Conservation (phyloP, 495 filamentous ascomycete genomes). For the Talaromyces borbonicus region DNA sequence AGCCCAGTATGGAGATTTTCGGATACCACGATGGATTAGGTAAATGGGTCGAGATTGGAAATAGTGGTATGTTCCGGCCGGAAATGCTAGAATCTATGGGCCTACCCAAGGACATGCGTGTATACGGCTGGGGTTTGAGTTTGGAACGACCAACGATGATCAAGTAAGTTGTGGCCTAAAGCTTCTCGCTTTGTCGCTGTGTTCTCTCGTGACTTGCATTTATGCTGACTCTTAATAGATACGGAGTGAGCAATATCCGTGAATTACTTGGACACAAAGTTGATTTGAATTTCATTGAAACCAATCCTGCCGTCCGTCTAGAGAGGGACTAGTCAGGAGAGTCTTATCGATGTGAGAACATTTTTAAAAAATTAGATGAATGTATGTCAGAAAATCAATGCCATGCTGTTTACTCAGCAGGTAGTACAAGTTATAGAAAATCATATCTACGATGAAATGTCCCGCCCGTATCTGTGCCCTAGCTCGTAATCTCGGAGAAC, state of each 20-base stretch:
- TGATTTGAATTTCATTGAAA: constrained; percentile 71
- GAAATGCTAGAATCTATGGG: constrained; percentile 93
- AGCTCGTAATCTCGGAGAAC: constrained; percentile 53
- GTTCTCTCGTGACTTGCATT: neutral
- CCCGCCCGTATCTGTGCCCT: constrained; percentile 94
- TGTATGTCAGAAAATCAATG: neutral
- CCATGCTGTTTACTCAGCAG: neutral
- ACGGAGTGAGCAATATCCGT: constrained; percentile 73
- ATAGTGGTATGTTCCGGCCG: constrained; percentile 95
- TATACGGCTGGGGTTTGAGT: constrained; percentile 86
- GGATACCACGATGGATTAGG: constrained; percentile 80
- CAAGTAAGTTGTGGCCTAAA: constrained; percentile 47
- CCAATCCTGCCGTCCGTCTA: constrained; percentile 71
- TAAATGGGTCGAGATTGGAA: constrained; percentile 95
- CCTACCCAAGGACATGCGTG: constrained; percentile 72
- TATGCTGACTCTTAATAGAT: constrained; percentile 28
- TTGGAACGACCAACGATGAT: constrained; percentile 98
- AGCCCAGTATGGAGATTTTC: constrained; percentile 95
- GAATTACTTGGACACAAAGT: constrained; percentile 81
- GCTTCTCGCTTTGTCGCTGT: too few relatives aligned
- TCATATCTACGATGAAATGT: constrained; percentile 43
- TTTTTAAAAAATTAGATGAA: constrained; percentile 3
- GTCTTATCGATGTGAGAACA: too few relatives aligned
- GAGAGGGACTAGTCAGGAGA: constrained; percentile 71
- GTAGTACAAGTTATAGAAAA: neutral